Evolutionary conservation across 2,329 filamentous ascomycete species (phyloP).

Genomic region (Colletotrichum ledebouriae): DNA sequence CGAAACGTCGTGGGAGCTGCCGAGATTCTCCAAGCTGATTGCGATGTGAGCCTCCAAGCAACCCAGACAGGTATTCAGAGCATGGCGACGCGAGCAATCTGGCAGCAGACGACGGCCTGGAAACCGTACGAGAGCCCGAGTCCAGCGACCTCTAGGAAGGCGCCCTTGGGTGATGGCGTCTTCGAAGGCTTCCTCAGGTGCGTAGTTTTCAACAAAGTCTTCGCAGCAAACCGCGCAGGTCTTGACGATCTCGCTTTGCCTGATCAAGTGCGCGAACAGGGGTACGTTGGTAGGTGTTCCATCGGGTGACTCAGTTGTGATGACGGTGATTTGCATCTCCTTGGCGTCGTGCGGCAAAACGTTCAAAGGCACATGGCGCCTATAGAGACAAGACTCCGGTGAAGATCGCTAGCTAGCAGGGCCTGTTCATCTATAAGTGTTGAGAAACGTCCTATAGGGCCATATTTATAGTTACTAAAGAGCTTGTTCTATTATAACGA

Average conservation of each 20-base stretch:
- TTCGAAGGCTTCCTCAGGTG: not conserved
- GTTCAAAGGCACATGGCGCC: not conserved
- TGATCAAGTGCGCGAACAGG: not conserved
- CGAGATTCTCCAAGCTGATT: conserved; percentile 35
- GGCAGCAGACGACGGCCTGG: conserved; percentile 27
- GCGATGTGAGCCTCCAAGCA: conserved; percentile 41
- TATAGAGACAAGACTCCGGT: not conserved
- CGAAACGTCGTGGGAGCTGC: conserved; percentile 28
- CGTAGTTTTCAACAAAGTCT: conserved; percentile 31
- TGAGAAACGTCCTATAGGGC: too few species aligned
- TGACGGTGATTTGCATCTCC: not conserved
- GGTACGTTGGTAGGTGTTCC: not conserved
- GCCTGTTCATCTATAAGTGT: not conserved
- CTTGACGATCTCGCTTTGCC: not conserved
- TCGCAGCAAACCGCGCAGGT: conserved; percentile 42
- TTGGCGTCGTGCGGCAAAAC: not conserved
- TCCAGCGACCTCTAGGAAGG: conserved; percentile 34
- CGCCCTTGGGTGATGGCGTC: not conserved
- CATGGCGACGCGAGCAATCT: conserved; percentile 35
- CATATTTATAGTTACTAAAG: too few species aligned
- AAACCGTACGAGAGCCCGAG: conserved; percentile 31
- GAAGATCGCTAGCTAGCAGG: not conserved
- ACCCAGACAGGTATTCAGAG: conserved; percentile 39
- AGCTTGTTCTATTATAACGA: too few species aligned
- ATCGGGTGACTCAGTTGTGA: too few species aligned